Evolutionary conservation across 805 yeast species (phyloP), one percentile per base, ranked within the genome.

Genomic region (Starmerella floris): DNA sequence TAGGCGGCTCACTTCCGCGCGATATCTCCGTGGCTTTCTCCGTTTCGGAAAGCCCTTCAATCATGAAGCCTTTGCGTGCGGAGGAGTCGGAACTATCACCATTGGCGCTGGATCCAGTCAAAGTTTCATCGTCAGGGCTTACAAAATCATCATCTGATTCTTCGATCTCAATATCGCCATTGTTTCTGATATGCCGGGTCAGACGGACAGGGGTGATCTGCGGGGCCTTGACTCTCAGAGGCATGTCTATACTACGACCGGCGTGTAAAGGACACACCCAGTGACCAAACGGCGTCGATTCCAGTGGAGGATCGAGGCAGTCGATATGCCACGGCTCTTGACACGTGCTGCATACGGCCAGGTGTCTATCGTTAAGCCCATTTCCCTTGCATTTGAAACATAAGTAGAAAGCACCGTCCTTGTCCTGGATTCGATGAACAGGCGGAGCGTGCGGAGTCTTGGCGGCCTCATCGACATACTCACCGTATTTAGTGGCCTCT

Each of bases 281-380:
- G 30, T 44, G 41, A 3, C 53, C 50, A 13, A 39, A 30, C 3
- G 53, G 53, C 3, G 44, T 35, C 13, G 42, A 40, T 30, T 43
- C 46, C 22, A 45, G 23, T 1, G 50, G 53, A n/a, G 51, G 52
- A 28, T 41, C 41, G 4, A 43, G 41, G 41, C 51, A 53, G 39
- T 41, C 54, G 36, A 44, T 51, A 41, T 43, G 55, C 54, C 44
- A 53, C 6, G 50, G 36, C 49, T 51, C 37, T 72, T 80, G 19
- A 75, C 73, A 62, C 84, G 96, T 51, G 81, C 79, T 2, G 95
- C 97, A 60, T 95, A 91, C 63, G 74, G 77, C 97, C 95, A 88
- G 59, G 78, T 82, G 35, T 68, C 67, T 2, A 91, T 83, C 17
- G 19, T 65, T 61, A 41, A 79, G 62, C 0, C 84, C 91, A 4